These are phyloP conservation scores for Penicillium ochrochloron DNA, from an alignment of 495 filamentous ascomycete species.

Conservation along the genomic window DNA sequence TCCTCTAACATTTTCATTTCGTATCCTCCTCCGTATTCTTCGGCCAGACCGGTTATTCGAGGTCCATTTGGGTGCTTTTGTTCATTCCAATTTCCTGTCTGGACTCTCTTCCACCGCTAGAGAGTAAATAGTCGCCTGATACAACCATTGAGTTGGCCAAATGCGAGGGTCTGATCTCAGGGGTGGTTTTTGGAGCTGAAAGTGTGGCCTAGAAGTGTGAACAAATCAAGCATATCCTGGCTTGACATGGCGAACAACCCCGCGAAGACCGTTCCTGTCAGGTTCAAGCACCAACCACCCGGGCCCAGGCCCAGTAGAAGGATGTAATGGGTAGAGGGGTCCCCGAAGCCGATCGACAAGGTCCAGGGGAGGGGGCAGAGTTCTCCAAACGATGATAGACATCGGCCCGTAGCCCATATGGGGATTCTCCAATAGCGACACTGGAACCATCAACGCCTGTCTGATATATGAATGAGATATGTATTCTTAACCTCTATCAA, in stretches of 20 bases:
- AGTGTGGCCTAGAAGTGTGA: not conserved
- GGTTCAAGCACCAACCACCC: not conserved
- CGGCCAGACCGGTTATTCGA: constrained; percentile 13
- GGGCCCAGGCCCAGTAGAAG: not conserved
- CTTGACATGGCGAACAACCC: not conserved
- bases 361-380: not conserved
- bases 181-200: constrained; percentile 22
- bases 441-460: not conserved
- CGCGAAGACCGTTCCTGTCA: constrained; percentile 9
- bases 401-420: constrained; percentile 4
- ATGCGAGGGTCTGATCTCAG: constrained; percentile 35
- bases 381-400: not conserved
- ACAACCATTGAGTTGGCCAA: constrained; percentile 8
- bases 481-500: not conserved
- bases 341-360: constrained; percentile 4
- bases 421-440: constrained; percentile 2
- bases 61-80: constrained; percentile 20
- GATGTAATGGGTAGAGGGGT: not conserved
- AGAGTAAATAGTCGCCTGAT: not conserved
- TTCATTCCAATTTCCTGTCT: not conserved
- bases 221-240: not conserved
- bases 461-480: not conserved
- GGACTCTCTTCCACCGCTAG: not conserved
- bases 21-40: constrained; percentile 3
- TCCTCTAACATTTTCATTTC: not conserved